Evolutionary conservation across 495 filamentous ascomycete genomes (phyloP), one percentile per base, ranked within the genome.

Genomic region (Penicillium angulare): DNA sequence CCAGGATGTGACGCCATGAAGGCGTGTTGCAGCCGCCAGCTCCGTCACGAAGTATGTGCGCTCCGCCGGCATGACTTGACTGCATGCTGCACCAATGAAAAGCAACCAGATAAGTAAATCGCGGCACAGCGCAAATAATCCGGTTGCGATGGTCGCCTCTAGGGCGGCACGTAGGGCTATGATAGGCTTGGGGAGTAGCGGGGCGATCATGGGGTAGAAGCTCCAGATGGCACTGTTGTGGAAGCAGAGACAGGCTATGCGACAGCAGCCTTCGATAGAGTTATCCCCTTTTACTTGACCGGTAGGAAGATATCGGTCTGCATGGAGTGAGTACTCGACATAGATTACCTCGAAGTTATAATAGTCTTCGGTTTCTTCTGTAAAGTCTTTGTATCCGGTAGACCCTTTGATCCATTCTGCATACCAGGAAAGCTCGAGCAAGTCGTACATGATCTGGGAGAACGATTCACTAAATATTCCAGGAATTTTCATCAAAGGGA

Each of bases 201-300:
- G 69, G 3, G 57, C 71, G 4, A 74, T 58, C 42, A 62, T 53
- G 1, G 74, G 74, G 52, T 75, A 77, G 52, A 75, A 77, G 42
- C 59, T 66, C 74, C 74, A 77, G 51, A 75, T 73, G 27, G 63
- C 63, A 29, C 59, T 73, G 56, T 75, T 77, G 61, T 77, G 74
- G 63, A 72, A 77, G 5, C 74, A 50, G 2, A 77, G 63, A 36
- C 68, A 68, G 16, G 72, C 72, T 7, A 75, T 65, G 16, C 74
- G 74, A 21, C 63, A 60, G 50, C 69, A 70, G 42, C 74, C 74
- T 47, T 75, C 72, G 55, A 75, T 73, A 7, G 66, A 66, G 50
- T 68, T 64, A 49, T 77, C 74, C 8, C 81, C 82, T 44, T 78
- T 80, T 8, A 82, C 74, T 13, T 80, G 81, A 34, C 83, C 83